Evolutionary conservation across 108 stramenopile species (phyloP), one percentile per base, ranked within the genome.

Genomic region (Ochromonas danica): DNA sequence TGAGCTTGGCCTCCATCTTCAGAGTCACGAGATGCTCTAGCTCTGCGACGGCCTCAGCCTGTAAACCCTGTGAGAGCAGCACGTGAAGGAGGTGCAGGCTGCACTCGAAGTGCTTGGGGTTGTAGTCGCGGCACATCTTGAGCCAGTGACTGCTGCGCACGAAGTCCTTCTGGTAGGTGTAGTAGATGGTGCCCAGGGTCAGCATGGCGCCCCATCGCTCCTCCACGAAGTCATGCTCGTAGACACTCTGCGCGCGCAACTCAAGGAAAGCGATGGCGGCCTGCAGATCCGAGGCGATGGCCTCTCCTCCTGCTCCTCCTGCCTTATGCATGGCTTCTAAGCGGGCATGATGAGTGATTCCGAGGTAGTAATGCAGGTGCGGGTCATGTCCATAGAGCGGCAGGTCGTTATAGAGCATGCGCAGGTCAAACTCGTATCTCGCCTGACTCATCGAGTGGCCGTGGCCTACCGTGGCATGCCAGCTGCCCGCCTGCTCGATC

Each of bases 301-400:
- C 81, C 28, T 60, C 41, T 17, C 81, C 82, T 36, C 10, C 42
- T 17, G 36, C n/a, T 36, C 80, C 71, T 6, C 45, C 71, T 36
- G 78, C 83, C 71, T 81, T 79, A 65, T 78, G 79, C 27, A 79
- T 10, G 14, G 35, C n/a, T 31, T 82, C 40, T 43, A 78, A 81
- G n/a, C 82, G 22, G 82, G 61, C 82, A 3, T 79, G 36, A 57
- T 17, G 80, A 10, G 82, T 80, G 25, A 80, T 81, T 70, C 84
- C 81, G n/a, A 83, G 71, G 75, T 84, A 84, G 80, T 80, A 83
- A 35, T 83, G 82, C 17, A 79, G 78, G 82, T 84, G 84, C 33
- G 82, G 80, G 71, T 84, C 84, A 3, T 79, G 71, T 0, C 82
- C 82, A 61, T 83, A 71, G 45, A 78, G 71, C 14, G 33, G 35